Conservation (phyloP, 805 yeast species). For the Saccharomycopsis amapae region DNA sequence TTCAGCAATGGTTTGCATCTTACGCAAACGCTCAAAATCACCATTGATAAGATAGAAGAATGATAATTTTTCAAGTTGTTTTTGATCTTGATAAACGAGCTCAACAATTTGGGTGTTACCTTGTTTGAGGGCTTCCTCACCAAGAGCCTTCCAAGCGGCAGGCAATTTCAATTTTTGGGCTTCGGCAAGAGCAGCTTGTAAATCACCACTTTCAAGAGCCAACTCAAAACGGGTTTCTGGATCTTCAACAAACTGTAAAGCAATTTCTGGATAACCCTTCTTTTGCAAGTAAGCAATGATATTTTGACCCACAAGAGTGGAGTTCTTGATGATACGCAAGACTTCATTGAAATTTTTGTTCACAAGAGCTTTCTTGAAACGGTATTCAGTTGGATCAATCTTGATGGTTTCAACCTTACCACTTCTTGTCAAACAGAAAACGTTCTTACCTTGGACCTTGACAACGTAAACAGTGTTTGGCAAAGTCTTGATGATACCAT, state of each 20-base stretch:
- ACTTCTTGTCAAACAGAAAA: slow-evolving; percentile 75
- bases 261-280: slow-evolving; percentile 95
- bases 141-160: slow-evolving; percentile 72
- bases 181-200: slow-evolving; percentile 80
- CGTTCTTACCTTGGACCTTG: slow-evolving; percentile 59
- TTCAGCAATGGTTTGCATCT: slow-evolving; percentile 87
- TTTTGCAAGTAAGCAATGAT: slow-evolving; percentile 92
- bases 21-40: slow-evolving; percentile 61
- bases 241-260: slow-evolving; percentile 93
- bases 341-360: slow-evolving; percentile 90
- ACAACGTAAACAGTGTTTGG: slow-evolving; percentile 81
- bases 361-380: slow-evolving; percentile 89
- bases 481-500: slow-evolving; percentile 88
- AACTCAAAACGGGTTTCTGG: slow-evolving; percentile 93
- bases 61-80: slow-evolving; percentile 80
- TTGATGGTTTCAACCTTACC: slow-evolving; percentile 73
- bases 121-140: slow-evolving; percentile 79
- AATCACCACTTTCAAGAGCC: slow-evolving; percentile 89
- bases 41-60: slow-evolving; percentile 85
- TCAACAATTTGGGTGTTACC: slow-evolving; percentile 86
- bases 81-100: slow-evolving; percentile 80
- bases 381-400: slow-evolving; percentile 94
- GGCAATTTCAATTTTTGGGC: slow-evolving; percentile 69
- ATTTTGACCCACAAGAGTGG: slow-evolving; percentile 94
- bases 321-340: slow-evolving; percentile 74